Conservation (phyloP, 1,284 basidiomycete genomes). For the Tetrapyrgos nigripes region DNA sequence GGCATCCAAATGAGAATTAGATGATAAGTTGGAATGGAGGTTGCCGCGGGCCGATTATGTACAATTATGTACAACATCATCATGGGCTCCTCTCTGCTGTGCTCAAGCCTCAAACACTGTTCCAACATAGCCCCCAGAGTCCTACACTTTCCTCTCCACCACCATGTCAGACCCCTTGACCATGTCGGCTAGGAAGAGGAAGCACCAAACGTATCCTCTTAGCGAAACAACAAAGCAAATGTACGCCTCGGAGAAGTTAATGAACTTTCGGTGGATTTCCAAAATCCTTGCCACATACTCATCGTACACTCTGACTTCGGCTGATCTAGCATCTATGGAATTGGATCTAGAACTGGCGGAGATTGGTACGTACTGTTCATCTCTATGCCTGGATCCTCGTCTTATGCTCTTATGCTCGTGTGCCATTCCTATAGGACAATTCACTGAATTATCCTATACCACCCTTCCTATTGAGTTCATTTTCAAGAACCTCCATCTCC, state of each 20-base stretch:
- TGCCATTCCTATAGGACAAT: slow-evolving; percentile 45
- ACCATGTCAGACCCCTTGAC: no score
- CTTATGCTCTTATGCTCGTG: background rate
- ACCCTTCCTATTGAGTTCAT: slow-evolving; percentile 45
- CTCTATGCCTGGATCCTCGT: background rate
- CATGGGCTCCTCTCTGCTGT: background rate
- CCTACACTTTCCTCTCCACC: background rate
- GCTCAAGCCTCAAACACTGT: no score
- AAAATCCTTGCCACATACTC: slow-evolving; percentile 52
- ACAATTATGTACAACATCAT: background rate
- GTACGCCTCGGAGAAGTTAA: slow-evolving; percentile 53
- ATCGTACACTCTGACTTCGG: slow-evolving; percentile 41
- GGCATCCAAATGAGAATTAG: background rate
- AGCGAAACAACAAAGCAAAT: slow-evolving; percentile 45
- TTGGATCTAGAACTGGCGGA: slow-evolving; percentile 46
- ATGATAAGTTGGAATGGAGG: background rate
- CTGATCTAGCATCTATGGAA: slow-evolving; percentile 42
- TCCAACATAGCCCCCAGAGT: no score
- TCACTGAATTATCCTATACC: slow-evolving; percentile 54
- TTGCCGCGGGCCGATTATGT: background rate
- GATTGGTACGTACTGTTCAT: slow-evolving; percentile 37
- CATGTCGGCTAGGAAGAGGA: background rate
- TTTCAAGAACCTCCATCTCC: slow-evolving; percentile 43
- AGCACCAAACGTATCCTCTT: slow-evolving; percentile 1
- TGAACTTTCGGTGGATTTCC: slow-evolving; percentile 59